Evolutionary conservation across 495 filamentous ascomycete species (phyloP), one percentile per base, ranked within the genome.

Genomic region (Monascus purpureus): DNA sequence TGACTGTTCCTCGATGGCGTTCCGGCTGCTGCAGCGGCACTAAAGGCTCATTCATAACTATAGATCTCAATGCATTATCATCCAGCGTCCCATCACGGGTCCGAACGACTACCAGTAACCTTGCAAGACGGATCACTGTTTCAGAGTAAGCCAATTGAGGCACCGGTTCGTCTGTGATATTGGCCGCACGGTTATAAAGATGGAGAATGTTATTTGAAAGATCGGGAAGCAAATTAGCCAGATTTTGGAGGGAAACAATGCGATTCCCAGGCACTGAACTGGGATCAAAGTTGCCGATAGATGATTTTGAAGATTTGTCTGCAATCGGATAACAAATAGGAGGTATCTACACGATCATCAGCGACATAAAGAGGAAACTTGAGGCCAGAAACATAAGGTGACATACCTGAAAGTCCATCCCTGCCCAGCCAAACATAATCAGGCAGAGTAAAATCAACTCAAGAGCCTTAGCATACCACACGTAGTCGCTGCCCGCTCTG

Each of bases 401-500:
- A 43, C 60, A 40, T 52, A 94, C 77, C 53, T 82, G 74, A 53
- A 95, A 97, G 50, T 93, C 82, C 48, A 86, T 65, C 9, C 79
- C 80, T 28, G 76, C 68, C 80, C 85, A 92, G 32, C 77, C 80
- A 29, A 92, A 72, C 59, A 96, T 73, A 17, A 96, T 42, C 37
- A 95, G 66, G 48, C 75, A 78, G 28, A 93, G 69, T 9, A 86
- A 57, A 40, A 90, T 80, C 7, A 82, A 76, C 46, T 96, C 90
- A 18, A 96, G 67, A 2, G 82, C 86, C 57, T 96, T 99, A 8
- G 80, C 90, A 63, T 96, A 83, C 90, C 90, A 99, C 6, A 94
- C 50, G 61, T 93, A 82, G 53, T 96, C 90, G 49, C 81, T 87
- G 41, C 77, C 73, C 20, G 72, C 74, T 49, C 80, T 81, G 11